Conservation (phyloP, 1,139 yeast genomes). For the Petasospora rhodanensis region DNA sequence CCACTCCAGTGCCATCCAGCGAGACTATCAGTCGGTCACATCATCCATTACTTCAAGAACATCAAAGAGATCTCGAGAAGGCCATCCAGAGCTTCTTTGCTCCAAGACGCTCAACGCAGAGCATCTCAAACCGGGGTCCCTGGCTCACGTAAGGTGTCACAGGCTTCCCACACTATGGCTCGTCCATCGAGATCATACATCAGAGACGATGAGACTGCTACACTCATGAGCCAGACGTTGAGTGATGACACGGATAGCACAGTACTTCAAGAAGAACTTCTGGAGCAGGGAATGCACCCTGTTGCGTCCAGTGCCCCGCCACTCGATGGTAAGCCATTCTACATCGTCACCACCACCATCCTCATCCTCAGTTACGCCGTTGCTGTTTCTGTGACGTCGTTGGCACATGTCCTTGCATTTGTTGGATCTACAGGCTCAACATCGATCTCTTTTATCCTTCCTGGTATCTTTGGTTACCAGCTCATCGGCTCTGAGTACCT, state of each 20-base stretch:
- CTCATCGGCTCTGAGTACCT: constrained; percentile 48
- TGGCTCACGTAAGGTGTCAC: constrained; percentile 11
- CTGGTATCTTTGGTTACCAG: constrained; percentile 83
- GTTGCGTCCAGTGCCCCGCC: constrained; percentile 22
- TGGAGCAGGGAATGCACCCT: constrained; percentile 30
- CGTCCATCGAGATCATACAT: constrained; percentile 5
- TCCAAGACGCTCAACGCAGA: constrained; percentile 12
- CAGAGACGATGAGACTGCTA: constrained; percentile 4
- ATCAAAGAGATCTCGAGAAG: constrained; percentile 18
- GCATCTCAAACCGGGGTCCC: constrained; percentile 4
- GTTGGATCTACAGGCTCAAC: constrained; percentile 97
- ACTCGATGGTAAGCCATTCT: constrained; percentile 42
- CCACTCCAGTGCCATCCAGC: constrained; percentile 81
- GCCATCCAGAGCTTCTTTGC: constrained; percentile 18
- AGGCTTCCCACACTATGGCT: constrained; percentile 5
- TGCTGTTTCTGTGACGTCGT: constrained; percentile 73
- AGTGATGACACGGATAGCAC: constrained; percentile 4
- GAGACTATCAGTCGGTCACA: constrained; percentile 67
- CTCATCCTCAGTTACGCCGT: constrained; percentile 60
- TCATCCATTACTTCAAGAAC: constrained; percentile 41
- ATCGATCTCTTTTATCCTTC: constrained; percentile 85
- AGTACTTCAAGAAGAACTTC: constrained; percentile 26
- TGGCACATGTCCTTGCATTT: constrained; percentile 83
- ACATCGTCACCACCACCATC: constrained; percentile 61
- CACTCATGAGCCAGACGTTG: constrained; percentile 6